phyloP scores from a whole-genome alignment of 805 yeast species.

The Yarrowia sp. region DNA sequence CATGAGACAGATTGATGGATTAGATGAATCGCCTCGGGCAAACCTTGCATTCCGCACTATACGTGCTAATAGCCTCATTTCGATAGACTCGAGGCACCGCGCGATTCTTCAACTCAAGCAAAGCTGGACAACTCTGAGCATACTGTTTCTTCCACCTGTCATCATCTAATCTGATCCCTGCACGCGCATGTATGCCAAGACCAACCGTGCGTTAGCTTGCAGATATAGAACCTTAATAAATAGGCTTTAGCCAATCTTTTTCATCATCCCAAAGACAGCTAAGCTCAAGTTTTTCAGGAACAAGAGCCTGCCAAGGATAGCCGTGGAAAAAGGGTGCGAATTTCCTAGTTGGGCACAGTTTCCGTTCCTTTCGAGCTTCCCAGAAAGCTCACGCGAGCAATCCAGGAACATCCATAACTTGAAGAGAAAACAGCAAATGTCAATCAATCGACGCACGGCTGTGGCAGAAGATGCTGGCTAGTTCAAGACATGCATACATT shows the following conservation, averaged over 20 bases:
- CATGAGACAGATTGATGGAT: background rate
- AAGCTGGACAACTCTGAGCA: too few relatives aligned
- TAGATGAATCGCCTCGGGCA: background rate
- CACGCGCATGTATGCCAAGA: background rate
- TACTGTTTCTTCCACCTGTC: background rate
- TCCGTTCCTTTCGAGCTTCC: too few relatives aligned
- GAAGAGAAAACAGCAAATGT: too few relatives aligned
- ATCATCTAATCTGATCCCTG: background rate
- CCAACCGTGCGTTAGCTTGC: background rate
- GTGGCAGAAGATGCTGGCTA: background rate
- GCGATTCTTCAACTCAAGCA: too few relatives aligned
- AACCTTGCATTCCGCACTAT: background rate
- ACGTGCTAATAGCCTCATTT: background rate
- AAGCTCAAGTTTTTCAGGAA: conserved; percentile 15
- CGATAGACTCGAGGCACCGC: background rate
- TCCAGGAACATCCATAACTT: too few relatives aligned
- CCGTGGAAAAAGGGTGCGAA: too few relatives aligned
- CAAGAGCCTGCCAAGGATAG: conserved; percentile 3
- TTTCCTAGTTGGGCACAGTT: too few relatives aligned
- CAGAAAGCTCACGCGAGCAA: too few relatives aligned
- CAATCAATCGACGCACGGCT: background rate
- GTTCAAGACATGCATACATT: background rate
- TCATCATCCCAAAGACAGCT: background rate
- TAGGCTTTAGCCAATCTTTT: conserved; percentile 8
- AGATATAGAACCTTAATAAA: background rate